Evolutionary conservation across 306 rosid species (phyloP).

Genomic region (Sphenostylis stenocarpa): DNA sequence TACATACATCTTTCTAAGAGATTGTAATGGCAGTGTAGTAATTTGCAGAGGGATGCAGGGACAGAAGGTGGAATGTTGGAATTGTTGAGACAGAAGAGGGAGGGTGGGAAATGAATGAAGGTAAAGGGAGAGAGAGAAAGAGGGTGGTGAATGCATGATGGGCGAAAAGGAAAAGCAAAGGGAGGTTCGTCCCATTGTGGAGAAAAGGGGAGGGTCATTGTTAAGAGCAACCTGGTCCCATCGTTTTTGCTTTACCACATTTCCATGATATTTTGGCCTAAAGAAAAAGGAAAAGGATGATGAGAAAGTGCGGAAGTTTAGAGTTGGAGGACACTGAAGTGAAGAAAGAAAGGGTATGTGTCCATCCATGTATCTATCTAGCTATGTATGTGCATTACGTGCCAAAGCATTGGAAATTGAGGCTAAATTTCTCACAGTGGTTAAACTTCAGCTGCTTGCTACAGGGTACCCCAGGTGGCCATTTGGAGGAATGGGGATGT

Average conservation of each 20-base stretch:
- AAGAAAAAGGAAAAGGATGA: neutral
- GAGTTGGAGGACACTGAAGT: conserved; percentile 40
- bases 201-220: conserved; percentile 3
- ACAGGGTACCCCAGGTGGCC: conserved; percentile 42
- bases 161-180: conserved; percentile 37
- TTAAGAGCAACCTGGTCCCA: conserved; percentile 31
- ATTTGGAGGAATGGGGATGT: conserved; percentile 35
- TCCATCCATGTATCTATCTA: too few species aligned
- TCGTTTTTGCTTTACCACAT: conserved; percentile 21
- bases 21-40: conserved; percentile 39
- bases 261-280: neutral
- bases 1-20: too few species aligned
- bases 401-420: conserved; percentile 67
- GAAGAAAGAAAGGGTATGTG: conserved; percentile 16
- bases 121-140: neutral
- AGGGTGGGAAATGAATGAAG: neutral
- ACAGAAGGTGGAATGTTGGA: conserved; percentile 47
- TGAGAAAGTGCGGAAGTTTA: conserved; percentile 24
- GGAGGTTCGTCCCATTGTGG: conserved; percentile 13
- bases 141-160: conserved; percentile 40
- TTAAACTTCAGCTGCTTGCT: conserved; percentile 30
- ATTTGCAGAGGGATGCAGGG: neutral
- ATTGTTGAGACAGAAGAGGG: conserved; percentile 53
- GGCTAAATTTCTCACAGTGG: conserved; percentile 42
- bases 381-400: neutral